Conservation (phyloP, 345 rosid species). For the Isatis tinctoria region DNA sequence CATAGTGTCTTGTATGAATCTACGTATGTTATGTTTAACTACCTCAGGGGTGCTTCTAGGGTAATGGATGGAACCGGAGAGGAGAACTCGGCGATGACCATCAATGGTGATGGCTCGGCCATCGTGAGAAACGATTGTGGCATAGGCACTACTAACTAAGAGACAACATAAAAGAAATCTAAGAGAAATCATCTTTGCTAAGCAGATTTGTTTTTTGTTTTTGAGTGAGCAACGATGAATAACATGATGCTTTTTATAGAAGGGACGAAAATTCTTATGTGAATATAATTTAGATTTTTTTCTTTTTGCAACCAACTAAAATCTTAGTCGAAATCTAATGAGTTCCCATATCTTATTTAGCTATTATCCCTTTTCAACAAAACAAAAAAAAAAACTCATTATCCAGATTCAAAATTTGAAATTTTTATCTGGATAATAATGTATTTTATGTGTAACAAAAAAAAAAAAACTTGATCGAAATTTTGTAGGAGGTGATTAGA, state of each 20-base stretch:
- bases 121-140: conserved; percentile 27
- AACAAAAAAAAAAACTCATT: too few species aligned
- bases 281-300: neutral
- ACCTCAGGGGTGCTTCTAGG: conserved; percentile 52
- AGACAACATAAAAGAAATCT: neutral
- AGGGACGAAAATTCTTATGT: neutral
- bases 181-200: conserved; percentile 12
- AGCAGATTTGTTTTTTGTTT: neutral
- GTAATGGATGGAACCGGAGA: conserved; percentile 49
- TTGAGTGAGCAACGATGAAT: neutral
- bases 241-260: neutral
- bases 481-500: too few species aligned
- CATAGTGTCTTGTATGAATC: neutral
- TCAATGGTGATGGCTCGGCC: conserved; percentile 46
- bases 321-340: too few species aligned
- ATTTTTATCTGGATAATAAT: too few species aligned
- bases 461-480: too few species aligned
- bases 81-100: conserved; percentile 41
- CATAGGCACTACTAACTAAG: conserved; percentile 6
- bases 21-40: neutral
- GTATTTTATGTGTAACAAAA: too few species aligned
- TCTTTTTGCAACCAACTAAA: neutral
- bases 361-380: too few species aligned
- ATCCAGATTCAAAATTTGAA: too few species aligned
- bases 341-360: too few species aligned